A percentile compares a stretch with the other conserved stretches of the same genome.
Conservation (phyloP, 768 basidiomycete species). For the Calvatia gigantea region DNA sequence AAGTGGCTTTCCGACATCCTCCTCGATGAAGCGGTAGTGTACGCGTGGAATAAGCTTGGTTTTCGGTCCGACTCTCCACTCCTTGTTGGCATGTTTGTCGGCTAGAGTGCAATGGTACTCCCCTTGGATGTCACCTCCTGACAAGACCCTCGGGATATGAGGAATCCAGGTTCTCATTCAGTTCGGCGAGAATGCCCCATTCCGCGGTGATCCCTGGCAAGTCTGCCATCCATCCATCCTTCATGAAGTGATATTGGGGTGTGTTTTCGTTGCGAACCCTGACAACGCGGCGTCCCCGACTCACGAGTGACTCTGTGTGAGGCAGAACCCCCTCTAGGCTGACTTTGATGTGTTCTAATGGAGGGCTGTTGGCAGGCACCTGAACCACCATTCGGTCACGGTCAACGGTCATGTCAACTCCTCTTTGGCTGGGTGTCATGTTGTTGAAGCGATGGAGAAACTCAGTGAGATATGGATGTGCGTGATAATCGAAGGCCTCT, state of each 20-base stretch:
- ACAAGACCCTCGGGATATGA: constrained; percentile 23
- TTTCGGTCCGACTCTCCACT: constrained; percentile 14
- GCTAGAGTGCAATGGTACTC: constrained; percentile 15
- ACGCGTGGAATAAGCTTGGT: constrained; percentile 11
- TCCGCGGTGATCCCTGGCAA: constrained; percentile 17
- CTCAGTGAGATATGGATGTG: constrained; percentile 19
- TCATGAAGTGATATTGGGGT: constrained; percentile 20
- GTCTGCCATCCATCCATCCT: constrained; percentile 26
- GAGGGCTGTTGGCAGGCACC: constrained; percentile 9
- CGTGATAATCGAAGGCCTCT: constrained; percentile 20
- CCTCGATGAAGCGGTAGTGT: constrained; percentile 20
- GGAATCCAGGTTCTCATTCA: constrained; percentile 18
- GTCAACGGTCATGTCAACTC: constrained; percentile 24
- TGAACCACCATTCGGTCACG: constrained; percentile 8
- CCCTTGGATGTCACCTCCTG: constrained; percentile 25
- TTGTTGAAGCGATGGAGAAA: constrained; percentile 28
- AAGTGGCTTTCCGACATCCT: constrained; percentile 16
- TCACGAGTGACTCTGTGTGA: constrained; percentile 18
- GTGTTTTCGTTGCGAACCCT: constrained; percentile 15
- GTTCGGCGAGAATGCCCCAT: constrained; percentile 14
- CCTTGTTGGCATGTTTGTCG: background rate
- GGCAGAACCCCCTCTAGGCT: background rate
- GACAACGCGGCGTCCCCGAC: constrained; percentile 22
- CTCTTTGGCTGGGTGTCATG: constrained; percentile 15
- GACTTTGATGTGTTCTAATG: constrained; percentile 4